phyloP scores from a whole-genome alignment of 345 rosid species.

The Salix arbutifolia region DNA sequence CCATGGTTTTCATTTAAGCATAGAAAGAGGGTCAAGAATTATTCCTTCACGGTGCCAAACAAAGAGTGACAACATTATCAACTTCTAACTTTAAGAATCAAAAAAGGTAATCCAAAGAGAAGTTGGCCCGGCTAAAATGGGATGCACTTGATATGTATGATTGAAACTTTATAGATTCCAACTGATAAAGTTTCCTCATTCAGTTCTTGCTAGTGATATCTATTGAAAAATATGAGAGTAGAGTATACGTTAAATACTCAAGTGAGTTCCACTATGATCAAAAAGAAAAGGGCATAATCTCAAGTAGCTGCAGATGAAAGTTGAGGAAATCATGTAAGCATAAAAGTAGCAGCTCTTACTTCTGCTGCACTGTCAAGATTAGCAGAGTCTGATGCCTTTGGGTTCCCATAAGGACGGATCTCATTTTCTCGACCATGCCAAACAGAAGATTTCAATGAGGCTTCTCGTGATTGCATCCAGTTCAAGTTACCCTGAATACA shows the following conservation, averaged over 20 bases:
- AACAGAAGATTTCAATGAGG: conserved; percentile 79
- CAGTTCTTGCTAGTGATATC: background rate
- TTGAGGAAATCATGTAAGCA: background rate
- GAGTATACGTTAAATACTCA: background rate
- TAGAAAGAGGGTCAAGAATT: background rate
- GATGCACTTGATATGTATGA: background rate
- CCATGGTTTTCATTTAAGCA: background rate
- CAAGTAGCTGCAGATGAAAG: background rate
- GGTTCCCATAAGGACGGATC: conserved; percentile 90
- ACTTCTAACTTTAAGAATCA: background rate
- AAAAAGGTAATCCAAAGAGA: background rate
- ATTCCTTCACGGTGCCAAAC: background rate
- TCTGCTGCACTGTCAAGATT: conserved; percentile 98
- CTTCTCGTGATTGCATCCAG: conserved; percentile 99
- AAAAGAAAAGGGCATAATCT: background rate
- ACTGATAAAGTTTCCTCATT: background rate
- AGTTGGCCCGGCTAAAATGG: background rate
- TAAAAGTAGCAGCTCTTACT: conserved; percentile 40
- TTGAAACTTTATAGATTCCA: background rate
- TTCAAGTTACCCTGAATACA: conserved; percentile 84
- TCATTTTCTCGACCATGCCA: conserved; percentile 97
- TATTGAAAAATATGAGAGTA: background rate
- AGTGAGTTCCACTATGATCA: background rate
- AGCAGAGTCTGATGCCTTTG: conserved; percentile 94
- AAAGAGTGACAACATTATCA: background rate